Evolutionary conservation across 345 rosid genomes (phyloP), one percentile per base, ranked within the genome.

Genomic region (Bruguiera sexangula): DNA sequence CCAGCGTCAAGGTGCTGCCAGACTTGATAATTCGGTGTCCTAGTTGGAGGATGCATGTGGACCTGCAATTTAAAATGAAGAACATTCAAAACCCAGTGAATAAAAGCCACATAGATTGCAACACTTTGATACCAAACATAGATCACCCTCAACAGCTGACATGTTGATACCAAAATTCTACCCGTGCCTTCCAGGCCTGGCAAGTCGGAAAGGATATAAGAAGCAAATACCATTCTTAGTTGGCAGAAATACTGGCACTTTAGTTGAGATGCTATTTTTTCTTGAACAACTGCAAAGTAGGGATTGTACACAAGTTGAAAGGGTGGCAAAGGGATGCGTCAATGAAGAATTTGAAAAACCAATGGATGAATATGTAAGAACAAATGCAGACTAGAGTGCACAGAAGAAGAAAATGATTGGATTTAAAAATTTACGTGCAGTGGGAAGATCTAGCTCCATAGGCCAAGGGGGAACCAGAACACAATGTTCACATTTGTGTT

Each of bases 21-120:
- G 1, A 32, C 36, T 32, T 32, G 8, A 6, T 6, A 32, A 32
- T 32, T 32, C 1, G 36, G 36, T 32, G 8, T 32, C 36, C 36
- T 32, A 32, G 36, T 32, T 32, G 6, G 36, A 6, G 36, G 8
- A 32, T 32, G 22, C 20, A 20, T 79, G 71, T 93, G 98, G 62
- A 89, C 88, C 98, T 93, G 87, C 75, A 81, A 60, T 56, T 74
- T 46, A 52, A 58, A 75, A 36, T 63, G 63, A 53, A 62, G 10
- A 64, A 65, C 10, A 62, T 52, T 60, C 22, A 58, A 52, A 69
- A 68, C 27, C 60, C 19, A 20, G 24, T 56, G 61, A 64, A 60
- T 52, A 15, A 50, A 72, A 19, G 22, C n/a, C 27, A 34, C 2
- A 27, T 15, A 27, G 6, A 57, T 29, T 22, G 34, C 32, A 51